These are phyloP conservation scores for Neurospora discreta DNA, from an alignment of 495 filamentous ascomycete genomes.

Conservation along the genomic window DNA sequence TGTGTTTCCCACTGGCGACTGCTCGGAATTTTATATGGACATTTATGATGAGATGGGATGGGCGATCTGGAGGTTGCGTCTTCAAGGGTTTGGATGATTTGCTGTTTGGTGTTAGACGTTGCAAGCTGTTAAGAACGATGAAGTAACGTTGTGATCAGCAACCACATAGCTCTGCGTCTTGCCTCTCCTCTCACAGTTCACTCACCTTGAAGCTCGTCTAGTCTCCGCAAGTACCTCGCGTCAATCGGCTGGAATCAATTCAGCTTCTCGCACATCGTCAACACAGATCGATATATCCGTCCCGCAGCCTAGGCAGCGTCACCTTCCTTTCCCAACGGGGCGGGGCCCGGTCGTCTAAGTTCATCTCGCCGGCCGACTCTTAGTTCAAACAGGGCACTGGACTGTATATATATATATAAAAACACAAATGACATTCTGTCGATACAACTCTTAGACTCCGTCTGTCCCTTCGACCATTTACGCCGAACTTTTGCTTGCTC, in stretches of 20 bases:
- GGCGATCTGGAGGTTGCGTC: background rate
- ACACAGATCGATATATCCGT: background rate
- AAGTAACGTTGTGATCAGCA: background rate
- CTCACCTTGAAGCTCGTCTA: background rate
- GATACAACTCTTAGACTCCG: background rate
- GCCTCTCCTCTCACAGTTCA: background rate
- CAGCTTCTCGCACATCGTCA: background rate
- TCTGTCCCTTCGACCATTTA: background rate
- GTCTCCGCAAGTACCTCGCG: background rate
- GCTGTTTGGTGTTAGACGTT: background rate
- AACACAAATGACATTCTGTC: background rate
- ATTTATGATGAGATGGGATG: background rate
- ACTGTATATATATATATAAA: too few relatives aligned
- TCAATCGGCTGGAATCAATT: background rate
- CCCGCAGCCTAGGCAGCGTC: background rate
- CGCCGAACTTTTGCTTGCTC: background rate
- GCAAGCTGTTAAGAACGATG: background rate
- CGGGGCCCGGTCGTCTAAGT: background rate
- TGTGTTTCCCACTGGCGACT: background rate
- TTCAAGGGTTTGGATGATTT: background rate
- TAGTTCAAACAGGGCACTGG: background rate
- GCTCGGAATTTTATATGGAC: background rate
- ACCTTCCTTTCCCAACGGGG: too few relatives aligned
- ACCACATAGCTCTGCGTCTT: background rate
- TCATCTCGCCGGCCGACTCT: background rate